phyloP scores from a whole-genome alignment of 352 stramenopile genomes.

The Globisporangium nodosum region DNA sequence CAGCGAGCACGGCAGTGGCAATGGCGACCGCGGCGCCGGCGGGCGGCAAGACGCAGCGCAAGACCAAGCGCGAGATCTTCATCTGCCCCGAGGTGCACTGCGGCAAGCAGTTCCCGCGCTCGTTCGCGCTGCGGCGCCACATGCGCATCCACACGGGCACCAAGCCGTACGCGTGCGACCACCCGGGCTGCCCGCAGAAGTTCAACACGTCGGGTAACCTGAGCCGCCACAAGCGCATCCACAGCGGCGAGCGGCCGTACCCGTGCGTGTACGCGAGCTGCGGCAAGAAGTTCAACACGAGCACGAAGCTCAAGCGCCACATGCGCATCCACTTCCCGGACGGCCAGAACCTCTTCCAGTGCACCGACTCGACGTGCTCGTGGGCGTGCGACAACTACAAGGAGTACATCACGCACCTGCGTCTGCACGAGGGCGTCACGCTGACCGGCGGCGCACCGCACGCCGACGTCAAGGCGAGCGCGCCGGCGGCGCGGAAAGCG shows the following conservation, averaged over 20 bases:
- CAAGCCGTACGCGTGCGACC: conserved; percentile 79
- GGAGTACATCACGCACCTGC: conserved; percentile 36
- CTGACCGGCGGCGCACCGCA: conserved; percentile 13
- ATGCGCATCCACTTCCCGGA: conserved; percentile 86
- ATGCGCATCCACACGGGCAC: conserved; percentile 83
- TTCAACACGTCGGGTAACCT: conserved; percentile 88
- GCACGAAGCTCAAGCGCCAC: conserved; percentile 86
- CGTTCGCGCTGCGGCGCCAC: conserved; percentile 77
- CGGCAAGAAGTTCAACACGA: conserved; percentile 85
- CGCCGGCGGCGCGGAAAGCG: conserved; percentile 13
- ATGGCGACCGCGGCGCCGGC: neutral
- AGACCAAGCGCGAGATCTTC: conserved; percentile 32
- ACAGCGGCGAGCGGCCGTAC: conserved; percentile 79
- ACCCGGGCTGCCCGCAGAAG: conserved; percentile 60
- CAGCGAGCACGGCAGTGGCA: neutral
- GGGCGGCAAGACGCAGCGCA: conserved; percentile 10
- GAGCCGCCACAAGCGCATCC: conserved; percentile 84
- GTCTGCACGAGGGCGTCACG: conserved; percentile 24
- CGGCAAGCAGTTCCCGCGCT: conserved; percentile 80
- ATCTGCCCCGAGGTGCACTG: conserved; percentile 73
- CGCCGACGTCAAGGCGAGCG: conserved; percentile 8
- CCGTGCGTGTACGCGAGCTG: conserved; percentile 71
- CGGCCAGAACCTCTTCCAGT: conserved; percentile 68
- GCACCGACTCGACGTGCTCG: conserved; percentile 42
- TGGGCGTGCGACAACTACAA: conserved; percentile 85